Evolutionary conservation across 345 rosid species (phyloP).

Genomic region (Acer yangbiense): DNA sequence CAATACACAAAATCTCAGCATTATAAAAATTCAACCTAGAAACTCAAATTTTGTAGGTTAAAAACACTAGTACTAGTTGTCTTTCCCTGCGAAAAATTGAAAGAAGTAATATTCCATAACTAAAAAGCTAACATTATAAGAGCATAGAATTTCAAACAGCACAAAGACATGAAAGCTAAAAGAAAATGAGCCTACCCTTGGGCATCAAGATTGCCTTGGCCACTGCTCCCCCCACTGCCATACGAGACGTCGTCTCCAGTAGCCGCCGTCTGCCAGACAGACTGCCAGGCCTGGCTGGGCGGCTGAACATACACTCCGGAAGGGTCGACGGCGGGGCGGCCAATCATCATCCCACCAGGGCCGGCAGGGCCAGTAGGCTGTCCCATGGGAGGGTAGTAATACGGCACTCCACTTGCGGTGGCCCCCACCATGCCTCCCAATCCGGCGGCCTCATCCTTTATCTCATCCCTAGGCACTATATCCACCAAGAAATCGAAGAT

Average conservation of each 20-base stretch:
- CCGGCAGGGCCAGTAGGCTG: constrained; percentile 55
- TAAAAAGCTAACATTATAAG: background rate
- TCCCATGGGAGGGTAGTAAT: constrained; percentile 85
- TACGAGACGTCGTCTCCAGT: constrained; percentile 67
- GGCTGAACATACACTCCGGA: constrained; percentile 72
- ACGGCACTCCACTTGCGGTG: constrained; percentile 81
- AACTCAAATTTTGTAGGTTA: background rate
- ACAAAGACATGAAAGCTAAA: background rate
- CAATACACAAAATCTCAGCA: background rate
- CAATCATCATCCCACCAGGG: constrained; percentile 90
- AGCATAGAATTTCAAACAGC: background rate
- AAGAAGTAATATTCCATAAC: background rate
- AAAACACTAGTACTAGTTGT: background rate
- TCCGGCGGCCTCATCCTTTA: constrained; percentile 73
- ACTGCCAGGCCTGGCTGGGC: constrained; percentile 97
- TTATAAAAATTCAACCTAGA: background rate
- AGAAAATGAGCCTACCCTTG: constrained; percentile 36
- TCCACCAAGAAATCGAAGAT: constrained; percentile 92
- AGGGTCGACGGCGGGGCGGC: constrained; percentile 84
- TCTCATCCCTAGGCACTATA: constrained; percentile 88
- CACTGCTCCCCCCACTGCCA: constrained; percentile 65
- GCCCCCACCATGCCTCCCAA: constrained; percentile 60
- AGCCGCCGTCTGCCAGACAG: constrained; percentile 78
- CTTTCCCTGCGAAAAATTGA: background rate
- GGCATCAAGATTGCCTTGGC: constrained; percentile 70